Base-by-base conservation (phyloP, 2,329 filamentous ascomycete genomes). In the Blastomyces silverae region DNA sequence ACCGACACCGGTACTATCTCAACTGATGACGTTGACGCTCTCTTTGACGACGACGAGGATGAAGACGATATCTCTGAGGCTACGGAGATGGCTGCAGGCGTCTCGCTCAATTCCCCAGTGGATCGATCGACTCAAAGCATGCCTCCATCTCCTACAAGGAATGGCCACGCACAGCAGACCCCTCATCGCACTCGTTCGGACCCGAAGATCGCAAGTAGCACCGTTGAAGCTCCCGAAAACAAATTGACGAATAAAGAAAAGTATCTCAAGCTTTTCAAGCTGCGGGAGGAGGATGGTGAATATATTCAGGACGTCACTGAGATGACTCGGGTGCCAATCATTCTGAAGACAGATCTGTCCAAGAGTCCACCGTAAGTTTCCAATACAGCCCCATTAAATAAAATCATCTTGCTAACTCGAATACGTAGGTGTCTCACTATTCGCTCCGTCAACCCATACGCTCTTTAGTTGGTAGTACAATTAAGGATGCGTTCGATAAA, bases 221-320 rank as follows among this genome's bases (percentile, higher is more conserved):
- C 79, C 52, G 81, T 82, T 28, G 90, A 94, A 70, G 85, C 86
- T 63, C 85, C 89, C 5, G 92, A 96, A 79, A 84, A 86, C 65
- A 91, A 92, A 74, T 79, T 94, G 75, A 90, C 84, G 69, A 91
- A 94, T 81, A 97, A 96, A 84, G 92, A 97, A 82, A 97, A 96
- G 81, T 99, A 97, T 78, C 79, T 96, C 68, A 91, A 88, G 75
- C 82, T 94, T 69, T 97, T 97, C 82, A 87, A 88, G 71, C 83
- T 99, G 70, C 85, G 94, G 62, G 93, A 99, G 77, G 90, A 96
- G 79, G 89, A 90, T 71, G 93, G 93, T 69, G 90, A 97, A 72
- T 95, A 95, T 81, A 97, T 99, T 73, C 94, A 99, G 80, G 94
- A 99, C 77, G 92, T 99, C 70, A 92, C 88, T 65, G 94, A 99